These are phyloP conservation scores for Ogataea trehaloabstinens DNA, from an alignment of 805 yeast species.

Conservation along the genomic window DNA sequence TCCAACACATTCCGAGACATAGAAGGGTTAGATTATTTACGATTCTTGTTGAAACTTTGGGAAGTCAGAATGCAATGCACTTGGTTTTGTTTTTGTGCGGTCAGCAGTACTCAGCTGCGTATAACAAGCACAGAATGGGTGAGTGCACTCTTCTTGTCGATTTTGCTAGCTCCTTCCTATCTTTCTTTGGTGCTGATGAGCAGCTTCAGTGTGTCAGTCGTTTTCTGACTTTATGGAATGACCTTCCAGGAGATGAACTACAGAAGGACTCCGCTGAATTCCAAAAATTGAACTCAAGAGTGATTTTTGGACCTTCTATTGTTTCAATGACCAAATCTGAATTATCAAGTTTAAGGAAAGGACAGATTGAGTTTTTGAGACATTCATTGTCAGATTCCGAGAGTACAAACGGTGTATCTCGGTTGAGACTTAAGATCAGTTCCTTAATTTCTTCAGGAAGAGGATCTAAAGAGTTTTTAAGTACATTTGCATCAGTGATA, in stretches of 20 bases:
- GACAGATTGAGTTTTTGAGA: slow-evolving; percentile 56
- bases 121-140: slow-evolving; percentile 53
- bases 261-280: slow-evolving; percentile 37
- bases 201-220: slow-evolving; percentile 57
- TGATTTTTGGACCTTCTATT: slow-evolving; percentile 63
- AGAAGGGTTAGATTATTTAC: slow-evolving; percentile 85
- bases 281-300: slow-evolving; percentile 44
- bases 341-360: slow-evolving; percentile 44
- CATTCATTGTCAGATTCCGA: slow-evolving; percentile 43
- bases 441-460: slow-evolving; percentile 31
- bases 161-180: slow-evolving; percentile 68
- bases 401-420: slow-evolving; percentile 39
- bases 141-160: slow-evolving; percentile 71
- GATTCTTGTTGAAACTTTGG: slow-evolving; percentile 73
- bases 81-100: slow-evolving; percentile 76
- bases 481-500: slow-evolving; percentile 28
- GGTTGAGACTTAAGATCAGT: slow-evolving; percentile 40
- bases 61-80: slow-evolving; percentile 63
- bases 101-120: slow-evolving; percentile 63
- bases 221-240: slow-evolving; percentile 51
- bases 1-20: slow-evolving; percentile 93
- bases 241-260: slow-evolving; percentile 41
- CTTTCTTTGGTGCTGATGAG: slow-evolving; percentile 63
- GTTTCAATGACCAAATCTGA: slow-evolving; percentile 50
- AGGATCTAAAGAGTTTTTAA: slow-evolving; percentile 20